Conservation (phyloP, 139 green algal genomes). For the Coelastrella sp. region DNA sequence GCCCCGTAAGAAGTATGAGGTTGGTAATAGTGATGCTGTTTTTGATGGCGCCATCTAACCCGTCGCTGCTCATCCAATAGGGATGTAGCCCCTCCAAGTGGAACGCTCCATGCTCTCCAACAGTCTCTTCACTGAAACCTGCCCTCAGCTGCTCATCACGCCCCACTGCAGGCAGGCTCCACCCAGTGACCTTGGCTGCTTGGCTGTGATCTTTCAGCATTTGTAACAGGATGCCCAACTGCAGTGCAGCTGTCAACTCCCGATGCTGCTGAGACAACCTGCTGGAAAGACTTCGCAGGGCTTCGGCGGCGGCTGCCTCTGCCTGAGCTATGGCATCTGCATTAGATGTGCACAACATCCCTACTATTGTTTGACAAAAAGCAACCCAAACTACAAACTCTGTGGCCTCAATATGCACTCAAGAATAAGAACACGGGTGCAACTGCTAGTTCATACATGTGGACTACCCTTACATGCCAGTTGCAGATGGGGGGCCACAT, state of each 20-base stretch:
- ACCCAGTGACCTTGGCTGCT: not conserved
- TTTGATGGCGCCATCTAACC: conserved; percentile 5
- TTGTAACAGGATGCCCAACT: conserved; percentile 14
- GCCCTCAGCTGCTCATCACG: not conserved
- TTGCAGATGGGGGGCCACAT: no score
- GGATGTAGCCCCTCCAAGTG: conserved; percentile 75
- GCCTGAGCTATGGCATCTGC: not conserved
- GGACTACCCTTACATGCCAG: no score
- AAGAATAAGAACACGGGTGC: no score
- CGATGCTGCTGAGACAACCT: not conserved
- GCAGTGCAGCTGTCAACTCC: conserved; percentile 29
- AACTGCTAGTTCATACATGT: no score
- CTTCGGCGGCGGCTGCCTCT: not conserved
- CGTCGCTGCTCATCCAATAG: conserved; percentile 84
- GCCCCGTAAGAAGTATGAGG: conserved; percentile 89
- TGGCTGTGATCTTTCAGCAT: not conserved
- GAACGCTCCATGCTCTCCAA: conserved; percentile 21
- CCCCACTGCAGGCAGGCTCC: conserved; percentile 14
- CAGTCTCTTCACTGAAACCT: not conserved
- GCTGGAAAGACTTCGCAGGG: not conserved
- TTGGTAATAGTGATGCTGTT: conserved; percentile 69
- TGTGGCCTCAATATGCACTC: not conserved
- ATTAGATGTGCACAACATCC: not conserved
- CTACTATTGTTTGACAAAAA: not conserved
- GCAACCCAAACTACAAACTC: not conserved